Evolutionary conservation across 768 basidiomycete genomes (phyloP).

Genomic region (Kondoa subrosea): DNA sequence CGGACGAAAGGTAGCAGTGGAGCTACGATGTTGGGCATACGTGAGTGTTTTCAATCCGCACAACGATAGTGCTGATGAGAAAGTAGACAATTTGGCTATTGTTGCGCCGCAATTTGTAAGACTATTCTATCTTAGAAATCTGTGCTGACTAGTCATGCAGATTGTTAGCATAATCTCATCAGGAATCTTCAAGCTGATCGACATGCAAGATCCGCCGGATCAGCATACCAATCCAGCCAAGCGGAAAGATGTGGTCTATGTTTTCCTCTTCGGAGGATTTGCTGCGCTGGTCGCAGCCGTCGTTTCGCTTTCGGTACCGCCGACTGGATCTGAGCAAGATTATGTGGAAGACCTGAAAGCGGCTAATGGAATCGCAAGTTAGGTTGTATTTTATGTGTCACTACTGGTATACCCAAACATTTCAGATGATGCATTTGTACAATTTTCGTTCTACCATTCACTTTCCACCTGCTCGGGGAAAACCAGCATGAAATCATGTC

Average conservation of each 20-base stretch:
- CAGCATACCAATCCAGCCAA: slow-evolving; percentile 9
- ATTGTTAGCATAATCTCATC: slow-evolving; percentile 35
- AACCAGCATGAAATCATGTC: not conserved
- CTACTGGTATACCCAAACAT: not conserved
- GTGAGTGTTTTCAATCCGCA: slow-evolving; percentile 17
- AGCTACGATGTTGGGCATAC: slow-evolving; percentile 31
- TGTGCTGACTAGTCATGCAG: not conserved
- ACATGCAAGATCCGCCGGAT: slow-evolving; percentile 14
- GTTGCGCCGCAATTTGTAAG: slow-evolving; percentile 38
- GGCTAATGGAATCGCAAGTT: slow-evolving; percentile 10
- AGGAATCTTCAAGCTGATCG: slow-evolving; percentile 34
- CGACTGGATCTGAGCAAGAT: slow-evolving; percentile 17
- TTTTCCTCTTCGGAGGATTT: slow-evolving; percentile 35
- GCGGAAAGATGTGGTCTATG: slow-evolving; percentile 35
- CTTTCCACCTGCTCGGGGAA: not conserved
- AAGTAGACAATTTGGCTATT: slow-evolving; percentile 36
- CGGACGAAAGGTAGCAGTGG: slow-evolving; percentile 20
- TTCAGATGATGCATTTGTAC: not conserved
- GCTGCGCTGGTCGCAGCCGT: slow-evolving; percentile 30
- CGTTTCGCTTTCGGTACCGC: slow-evolving; percentile 18
- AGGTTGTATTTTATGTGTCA: too few relatives aligned
- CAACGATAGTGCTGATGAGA: slow-evolving; percentile 32
- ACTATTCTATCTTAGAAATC: slow-evolving; percentile 17
- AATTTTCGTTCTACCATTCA: not conserved
- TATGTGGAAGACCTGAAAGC: slow-evolving; percentile 15